Evolutionary conservation across 2,329 filamentous ascomycete genomes (phyloP), one percentile per base, ranked within the genome.

Genomic region (Colletotrichum chrysophilum): DNA sequence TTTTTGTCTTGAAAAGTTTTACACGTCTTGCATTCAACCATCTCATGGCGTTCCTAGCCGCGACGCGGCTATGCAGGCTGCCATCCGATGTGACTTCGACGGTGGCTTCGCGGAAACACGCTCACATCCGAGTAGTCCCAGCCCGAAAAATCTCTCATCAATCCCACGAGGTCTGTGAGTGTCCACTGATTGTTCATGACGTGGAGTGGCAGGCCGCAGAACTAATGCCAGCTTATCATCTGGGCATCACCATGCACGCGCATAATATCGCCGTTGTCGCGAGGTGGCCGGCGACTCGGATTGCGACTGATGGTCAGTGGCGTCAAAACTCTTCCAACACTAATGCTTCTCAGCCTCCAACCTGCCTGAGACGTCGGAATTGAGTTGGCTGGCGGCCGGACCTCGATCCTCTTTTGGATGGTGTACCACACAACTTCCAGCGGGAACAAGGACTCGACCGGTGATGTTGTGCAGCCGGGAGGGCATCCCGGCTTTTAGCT

Each of bases 341-440:
- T 68, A 75, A 73, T 60, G 65, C 64, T 30, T 34, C 32, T 26
- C 18, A 48, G 21, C 18, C 12, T 21, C 38, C 18, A 21, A 30
- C 61, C 10, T 21, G 70, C 62, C 24, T 24, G 14, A 60, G 74
- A 68, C 43, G 58, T 76, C 74, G 21, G 70, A 65, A 65, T 69
- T 68, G 71, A 67, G 65, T 76, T 76, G 48, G 32, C 58, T 62
- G 30, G 64, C n/a, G 26, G 38, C 43, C 73, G 74, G 74, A 74
- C 43, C 32, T 69, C 21, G 48, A 74, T 7, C 74, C 65, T 30
- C 16, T 74, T 76, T 38, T 10, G 74, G 70, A 69, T 64, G 74
- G 74, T 76, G 74, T 52, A 58, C 12, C 43, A 76, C 64, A 60
- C 64, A 12, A 36, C n/a, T 58, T 30, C 12, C 62, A 43, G 66